These are phyloP conservation scores for Phoenix dactylifera DNA, from an alignment of 176 grass and related monocot species.

Conservation along the genomic window DNA sequence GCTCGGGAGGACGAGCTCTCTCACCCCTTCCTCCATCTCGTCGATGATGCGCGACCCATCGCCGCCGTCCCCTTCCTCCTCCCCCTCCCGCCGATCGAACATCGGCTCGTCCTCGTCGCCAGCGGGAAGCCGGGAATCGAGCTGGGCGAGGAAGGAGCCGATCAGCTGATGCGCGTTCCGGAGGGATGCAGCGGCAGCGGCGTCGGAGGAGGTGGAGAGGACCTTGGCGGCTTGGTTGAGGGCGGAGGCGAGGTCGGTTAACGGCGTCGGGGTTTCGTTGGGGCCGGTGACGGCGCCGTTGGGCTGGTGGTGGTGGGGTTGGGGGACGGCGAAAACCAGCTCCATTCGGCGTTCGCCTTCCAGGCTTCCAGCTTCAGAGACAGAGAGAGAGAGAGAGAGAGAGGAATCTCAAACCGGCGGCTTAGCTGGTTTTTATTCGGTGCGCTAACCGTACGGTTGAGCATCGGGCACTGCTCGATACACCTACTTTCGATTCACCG, in stretches of 20 bases:
- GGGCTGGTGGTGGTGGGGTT: too few relatives aligned
- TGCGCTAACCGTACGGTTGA: too few relatives aligned
- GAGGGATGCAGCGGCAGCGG: constrained; percentile 16
- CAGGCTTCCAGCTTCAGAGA: too few relatives aligned
- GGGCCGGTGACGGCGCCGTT: not conserved
- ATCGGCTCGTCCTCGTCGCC: constrained; percentile 17
- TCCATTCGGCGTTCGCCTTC: constrained; percentile 6
- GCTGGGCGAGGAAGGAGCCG: constrained; percentile 25
- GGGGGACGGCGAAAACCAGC: constrained; percentile 3
- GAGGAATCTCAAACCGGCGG: too few relatives aligned
- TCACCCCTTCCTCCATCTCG: constrained; percentile 19
- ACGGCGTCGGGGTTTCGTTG: not conserved
- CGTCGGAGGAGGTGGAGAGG: constrained; percentile 9
- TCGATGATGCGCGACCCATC: constrained; percentile 7
- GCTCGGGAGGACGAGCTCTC: constrained; percentile 18
- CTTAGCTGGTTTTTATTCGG: too few relatives aligned
- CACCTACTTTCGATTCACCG: too few relatives aligned
- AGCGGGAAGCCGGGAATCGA: not conserved
- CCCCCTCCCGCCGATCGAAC: not conserved
- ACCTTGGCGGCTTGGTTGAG: constrained; percentile 16
- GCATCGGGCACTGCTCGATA: too few relatives aligned
- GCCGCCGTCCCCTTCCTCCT: not conserved
- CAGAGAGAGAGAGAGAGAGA: too few relatives aligned
- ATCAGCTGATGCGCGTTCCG: constrained; percentile 22
- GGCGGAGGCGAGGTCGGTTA: constrained; percentile 9